phyloP scores from a whole-genome alignment of 495 filamentous ascomycete species.

The Penicillium herquei region DNA sequence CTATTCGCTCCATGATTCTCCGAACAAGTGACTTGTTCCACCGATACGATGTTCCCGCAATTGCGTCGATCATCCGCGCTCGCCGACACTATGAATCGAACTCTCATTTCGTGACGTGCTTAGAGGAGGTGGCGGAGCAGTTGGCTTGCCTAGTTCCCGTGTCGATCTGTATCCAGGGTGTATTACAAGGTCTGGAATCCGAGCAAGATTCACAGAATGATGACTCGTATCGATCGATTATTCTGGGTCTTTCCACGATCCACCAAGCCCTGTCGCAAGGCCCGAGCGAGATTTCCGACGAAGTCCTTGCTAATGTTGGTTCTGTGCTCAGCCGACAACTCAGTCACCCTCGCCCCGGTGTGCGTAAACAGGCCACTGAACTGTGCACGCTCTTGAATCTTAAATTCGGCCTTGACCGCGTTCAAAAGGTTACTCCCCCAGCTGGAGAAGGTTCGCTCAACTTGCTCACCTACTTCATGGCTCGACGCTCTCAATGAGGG shows the following conservation, averaged over 20 bases:
- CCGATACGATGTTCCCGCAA: conserved; percentile 60
- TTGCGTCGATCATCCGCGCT: conserved; percentile 67
- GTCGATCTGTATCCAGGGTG: conserved; percentile 44
- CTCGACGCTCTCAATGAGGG: conserved; percentile 38
- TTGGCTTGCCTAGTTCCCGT: conserved; percentile 49
- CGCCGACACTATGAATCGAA: conserved; percentile 52
- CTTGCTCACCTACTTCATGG: conserved; percentile 80
- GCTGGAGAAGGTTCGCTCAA: conserved; percentile 68
- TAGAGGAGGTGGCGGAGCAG: conserved; percentile 57
- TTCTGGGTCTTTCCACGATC: conserved; percentile 50
- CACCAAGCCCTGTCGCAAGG: conserved; percentile 17
- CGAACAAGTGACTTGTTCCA: conserved; percentile 63
- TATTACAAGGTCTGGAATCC: conserved; percentile 29
- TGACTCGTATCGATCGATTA: conserved; percentile 32
- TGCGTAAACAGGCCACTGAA: conserved; percentile 74
- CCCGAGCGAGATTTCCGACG: conserved; percentile 27
- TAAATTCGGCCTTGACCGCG: conserved; percentile 55
- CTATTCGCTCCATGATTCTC: conserved; percentile 73
- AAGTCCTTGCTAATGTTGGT: conserved; percentile 42
- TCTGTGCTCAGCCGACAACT: conserved; percentile 60
- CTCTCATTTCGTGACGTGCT: conserved; percentile 56
- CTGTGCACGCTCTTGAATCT: conserved; percentile 74
- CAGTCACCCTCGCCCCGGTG: conserved; percentile 69
- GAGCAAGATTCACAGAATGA: conserved; percentile 31
- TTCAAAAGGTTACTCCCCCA: conserved; percentile 63